Evolutionary conservation across 2,329 filamentous ascomycete genomes (phyloP).

Genomic region (Lojkania enalia): DNA sequence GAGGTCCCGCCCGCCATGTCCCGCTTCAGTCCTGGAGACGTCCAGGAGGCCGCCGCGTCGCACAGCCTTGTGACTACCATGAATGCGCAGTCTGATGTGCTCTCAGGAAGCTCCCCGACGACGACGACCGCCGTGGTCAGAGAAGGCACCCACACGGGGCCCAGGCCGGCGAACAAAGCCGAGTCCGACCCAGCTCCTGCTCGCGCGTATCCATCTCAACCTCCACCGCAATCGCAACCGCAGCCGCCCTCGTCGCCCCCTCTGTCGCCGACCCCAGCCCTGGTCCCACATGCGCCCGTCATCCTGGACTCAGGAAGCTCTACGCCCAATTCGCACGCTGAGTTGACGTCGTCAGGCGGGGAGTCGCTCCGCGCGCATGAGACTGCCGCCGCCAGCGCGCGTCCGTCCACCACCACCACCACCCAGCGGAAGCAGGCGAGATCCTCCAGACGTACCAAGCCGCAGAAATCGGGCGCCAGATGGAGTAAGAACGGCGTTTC

Average conservation of each 20-base stretch:
- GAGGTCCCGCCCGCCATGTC: slow-evolving; percentile 23
- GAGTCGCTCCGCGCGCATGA: slow-evolving; percentile 26
- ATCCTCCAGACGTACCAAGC: slow-evolving; percentile 31
- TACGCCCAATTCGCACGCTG: slow-evolving; percentile 27
- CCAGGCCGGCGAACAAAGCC: slow-evolving; percentile 5
- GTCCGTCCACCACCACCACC: slow-evolving; percentile 21
- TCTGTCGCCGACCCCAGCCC: slow-evolving; percentile 9
- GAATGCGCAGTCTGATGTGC: slow-evolving; percentile 27
- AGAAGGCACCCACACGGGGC: not conserved
- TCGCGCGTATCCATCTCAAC: slow-evolving; percentile 12
- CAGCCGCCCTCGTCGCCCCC: slow-evolving; percentile 15
- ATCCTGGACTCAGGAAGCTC: slow-evolving; percentile 31
- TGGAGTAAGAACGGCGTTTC: slow-evolving; percentile 36
- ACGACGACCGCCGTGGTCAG: no score
- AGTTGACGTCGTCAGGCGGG: slow-evolving; percentile 37
- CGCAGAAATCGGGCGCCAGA: slow-evolving; percentile 26
- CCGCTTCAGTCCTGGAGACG: slow-evolving; percentile 17
- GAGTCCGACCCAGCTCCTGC: not conserved
- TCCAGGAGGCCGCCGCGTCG: slow-evolving; percentile 16
- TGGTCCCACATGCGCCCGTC: slow-evolving; percentile 30
- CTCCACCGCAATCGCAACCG: slow-evolving; percentile 10
- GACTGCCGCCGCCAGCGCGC: slow-evolving; percentile 23
- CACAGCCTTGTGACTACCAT: slow-evolving; percentile 6
- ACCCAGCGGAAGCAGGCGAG: slow-evolving; percentile 34
- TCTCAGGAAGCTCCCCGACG: slow-evolving; percentile 6